phyloP scores from a whole-genome alignment of 1,139 yeast genomes.

The Pichia sp. region DNA sequence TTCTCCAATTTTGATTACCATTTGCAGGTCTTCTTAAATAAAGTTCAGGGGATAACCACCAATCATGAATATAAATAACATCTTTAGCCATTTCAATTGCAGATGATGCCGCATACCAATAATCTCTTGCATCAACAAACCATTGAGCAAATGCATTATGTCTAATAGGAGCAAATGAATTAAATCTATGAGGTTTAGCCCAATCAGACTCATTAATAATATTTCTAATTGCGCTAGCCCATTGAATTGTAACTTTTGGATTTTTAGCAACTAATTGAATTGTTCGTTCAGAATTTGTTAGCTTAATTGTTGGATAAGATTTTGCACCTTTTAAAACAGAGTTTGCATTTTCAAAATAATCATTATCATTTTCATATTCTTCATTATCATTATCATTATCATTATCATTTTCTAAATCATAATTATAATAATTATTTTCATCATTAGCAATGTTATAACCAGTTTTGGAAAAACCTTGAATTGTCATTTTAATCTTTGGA shows the following conservation, averaged over 20 bases:
- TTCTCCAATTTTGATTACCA: constrained; percentile 90
- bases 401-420: constrained; percentile 18
- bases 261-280: constrained; percentile 71
- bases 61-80: constrained; percentile 90
- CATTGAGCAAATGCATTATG: constrained; percentile 84
- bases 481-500: constrained; percentile 51
- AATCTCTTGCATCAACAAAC: constrained; percentile 96
- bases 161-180: constrained; percentile 89
- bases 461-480: constrained; percentile 35
- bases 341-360: constrained; percentile 20
- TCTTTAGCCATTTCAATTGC: constrained; percentile 94
- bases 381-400: constrained; percentile 24
- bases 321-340: constrained; percentile 25
- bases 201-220: constrained; percentile 69
- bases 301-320: constrained; percentile 49
- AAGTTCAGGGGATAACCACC: constrained; percentile 97
- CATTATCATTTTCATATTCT: constrained; percentile 11
- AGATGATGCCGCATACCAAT: constrained; percentile 92
- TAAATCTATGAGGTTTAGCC: constrained; percentile 71
- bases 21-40: constrained; percentile 91
- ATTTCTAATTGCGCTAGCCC: constrained; percentile 68
- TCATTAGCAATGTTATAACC: constrained; percentile 1
- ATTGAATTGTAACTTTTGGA: constrained; percentile 59
- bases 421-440: constrained; percentile 1
- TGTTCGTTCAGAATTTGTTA: constrained; percentile 75